Evolutionary conservation across 495 filamentous ascomycete species (phyloP).

Genomic region (Neurospora tetraspora): DNA sequence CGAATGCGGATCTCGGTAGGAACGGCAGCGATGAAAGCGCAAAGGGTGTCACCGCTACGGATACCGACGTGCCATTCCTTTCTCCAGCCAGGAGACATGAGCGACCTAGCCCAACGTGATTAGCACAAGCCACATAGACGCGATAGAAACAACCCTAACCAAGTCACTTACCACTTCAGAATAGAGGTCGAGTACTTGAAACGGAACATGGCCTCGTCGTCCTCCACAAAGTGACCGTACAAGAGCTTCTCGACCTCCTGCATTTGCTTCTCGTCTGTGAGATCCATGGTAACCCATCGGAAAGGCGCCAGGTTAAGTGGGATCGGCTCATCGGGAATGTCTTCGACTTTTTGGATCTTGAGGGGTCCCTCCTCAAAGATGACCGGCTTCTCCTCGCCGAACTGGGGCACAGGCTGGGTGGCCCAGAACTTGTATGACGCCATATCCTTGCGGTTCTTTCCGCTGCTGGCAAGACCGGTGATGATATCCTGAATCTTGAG

Average conservation of each 20-base stretch:
- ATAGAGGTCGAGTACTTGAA: conserved; percentile 89
- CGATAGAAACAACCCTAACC: neutral
- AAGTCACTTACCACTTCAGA: conserved; percentile 61
- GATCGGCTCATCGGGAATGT: conserved; percentile 61
- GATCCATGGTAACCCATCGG: conserved; percentile 88
- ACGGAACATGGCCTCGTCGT: conserved; percentile 90
- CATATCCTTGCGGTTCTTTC: conserved; percentile 93
- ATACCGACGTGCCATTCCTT: conserved; percentile 95
- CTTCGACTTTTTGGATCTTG: conserved; percentile 56
- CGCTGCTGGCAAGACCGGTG: conserved; percentile 63
- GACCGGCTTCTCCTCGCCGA: conserved; percentile 44
- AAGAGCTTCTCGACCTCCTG: conserved; percentile 83
- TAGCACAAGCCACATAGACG: neutral
- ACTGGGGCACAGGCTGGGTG: conserved; percentile 87
- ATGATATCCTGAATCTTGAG: conserved; percentile 69
- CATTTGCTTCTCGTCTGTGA: conserved; percentile 50
- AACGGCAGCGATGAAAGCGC: conserved; percentile 90
- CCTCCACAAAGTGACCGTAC: conserved; percentile 90
- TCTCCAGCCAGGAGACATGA: conserved; percentile 91
- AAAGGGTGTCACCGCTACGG: conserved; percentile 67
- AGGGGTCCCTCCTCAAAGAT: conserved; percentile 44
- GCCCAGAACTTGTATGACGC: conserved; percentile 96
- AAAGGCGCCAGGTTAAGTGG: conserved; percentile 60
- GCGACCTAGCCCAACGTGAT: conserved; percentile 50
- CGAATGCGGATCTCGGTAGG: conserved; percentile 76